These are phyloP conservation scores for Micractinium conductrix DNA, from an alignment of 139 green algal species.

Conservation along the genomic window DNA sequence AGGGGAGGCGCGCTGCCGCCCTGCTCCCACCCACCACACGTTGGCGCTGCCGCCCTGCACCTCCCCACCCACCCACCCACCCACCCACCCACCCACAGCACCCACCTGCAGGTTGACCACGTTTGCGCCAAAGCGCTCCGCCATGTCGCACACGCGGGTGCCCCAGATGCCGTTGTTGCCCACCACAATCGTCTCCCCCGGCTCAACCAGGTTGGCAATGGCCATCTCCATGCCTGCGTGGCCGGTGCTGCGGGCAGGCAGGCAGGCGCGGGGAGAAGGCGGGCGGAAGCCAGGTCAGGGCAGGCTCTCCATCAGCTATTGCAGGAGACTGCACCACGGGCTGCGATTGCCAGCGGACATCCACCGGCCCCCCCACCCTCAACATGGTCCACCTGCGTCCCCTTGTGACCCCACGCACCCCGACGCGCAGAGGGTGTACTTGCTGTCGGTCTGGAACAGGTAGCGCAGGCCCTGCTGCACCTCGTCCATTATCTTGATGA, in stretches of 20 bases:
- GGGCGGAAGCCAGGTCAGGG: too few relatives aligned
- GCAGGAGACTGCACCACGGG: too few relatives aligned
- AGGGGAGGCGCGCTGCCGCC: too few relatives aligned
- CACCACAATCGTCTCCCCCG: constrained; percentile 86
- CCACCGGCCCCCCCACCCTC: too few relatives aligned
- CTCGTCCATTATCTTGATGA: constrained; percentile 95
- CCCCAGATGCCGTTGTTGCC: constrained; percentile 93
- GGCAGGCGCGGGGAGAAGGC: background rate
- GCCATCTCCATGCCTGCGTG: constrained; percentile 84
- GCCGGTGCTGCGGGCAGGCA: constrained; percentile 63
- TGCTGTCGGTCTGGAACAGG: constrained; percentile 83
- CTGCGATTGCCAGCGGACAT: too few relatives aligned
- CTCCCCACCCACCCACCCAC: too few relatives aligned
- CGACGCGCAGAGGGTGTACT: constrained; percentile 85
- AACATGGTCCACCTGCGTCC: too few relatives aligned
- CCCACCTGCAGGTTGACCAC: constrained; percentile 33
- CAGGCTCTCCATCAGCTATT: too few relatives aligned
- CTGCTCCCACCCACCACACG: too few relatives aligned
- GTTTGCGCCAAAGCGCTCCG: constrained; percentile 76
- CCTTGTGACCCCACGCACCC: constrained; percentile 45
- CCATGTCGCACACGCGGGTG: constrained; percentile 84
- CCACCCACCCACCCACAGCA: too few relatives aligned
- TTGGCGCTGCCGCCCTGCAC: too few relatives aligned
- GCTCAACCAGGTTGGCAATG: constrained; percentile 92
- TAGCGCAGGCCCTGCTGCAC: constrained; percentile 83